Evolutionary conservation across 2,329 filamentous ascomycete genomes (phyloP).

Genomic region (Aspergillus sp.): DNA sequence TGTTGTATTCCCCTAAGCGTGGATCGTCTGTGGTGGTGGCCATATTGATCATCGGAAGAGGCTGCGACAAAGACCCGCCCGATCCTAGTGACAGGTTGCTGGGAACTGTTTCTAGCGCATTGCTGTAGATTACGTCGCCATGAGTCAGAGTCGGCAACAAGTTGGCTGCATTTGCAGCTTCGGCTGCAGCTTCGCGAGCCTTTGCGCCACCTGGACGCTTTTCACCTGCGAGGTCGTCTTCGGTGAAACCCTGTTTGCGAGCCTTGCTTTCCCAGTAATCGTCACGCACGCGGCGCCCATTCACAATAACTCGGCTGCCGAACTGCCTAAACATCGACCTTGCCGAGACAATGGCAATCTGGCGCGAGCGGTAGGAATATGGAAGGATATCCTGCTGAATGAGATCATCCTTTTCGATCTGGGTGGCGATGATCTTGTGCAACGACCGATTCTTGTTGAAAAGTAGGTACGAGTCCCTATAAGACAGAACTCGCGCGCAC

Average conservation of each 20-base stretch:
- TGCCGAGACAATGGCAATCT: conserved; percentile 97
- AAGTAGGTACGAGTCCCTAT: conserved; percentile 94
- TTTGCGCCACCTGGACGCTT: conserved; percentile 92
- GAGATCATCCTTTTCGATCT: conserved; percentile 93
- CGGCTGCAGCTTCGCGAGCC: conserved; percentile 76
- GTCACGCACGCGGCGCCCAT: conserved; percentile 86
- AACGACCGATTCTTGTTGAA: conserved; percentile 99
- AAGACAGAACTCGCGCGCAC: conserved; percentile 88
- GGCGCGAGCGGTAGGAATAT: conserved; percentile 95
- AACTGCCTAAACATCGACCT: conserved; percentile 99
- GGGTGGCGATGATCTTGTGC: conserved; percentile 96
- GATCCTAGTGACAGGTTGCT: conserved; percentile 68
- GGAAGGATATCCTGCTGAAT: conserved; percentile 93
- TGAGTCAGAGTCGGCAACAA: conserved; percentile 65
- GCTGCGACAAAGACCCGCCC: conserved; percentile 61
- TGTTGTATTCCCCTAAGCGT: conserved; percentile 76
- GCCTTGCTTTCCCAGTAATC: conserved; percentile 99
- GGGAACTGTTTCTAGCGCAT: conserved; percentile 66
- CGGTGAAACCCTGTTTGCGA: conserved; percentile 94
- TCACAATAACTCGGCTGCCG: conserved; percentile 86
- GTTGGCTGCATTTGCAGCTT: conserved; percentile 61
- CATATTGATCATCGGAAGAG: conserved; percentile 82
- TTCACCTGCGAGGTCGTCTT: conserved; percentile 92
- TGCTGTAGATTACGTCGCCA: conserved; percentile 86
- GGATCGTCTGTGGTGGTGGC: conserved; percentile 75